Conservation (phyloP, 108 stramenopile species). For the Pseudonitzschia multistriata region DNA sequence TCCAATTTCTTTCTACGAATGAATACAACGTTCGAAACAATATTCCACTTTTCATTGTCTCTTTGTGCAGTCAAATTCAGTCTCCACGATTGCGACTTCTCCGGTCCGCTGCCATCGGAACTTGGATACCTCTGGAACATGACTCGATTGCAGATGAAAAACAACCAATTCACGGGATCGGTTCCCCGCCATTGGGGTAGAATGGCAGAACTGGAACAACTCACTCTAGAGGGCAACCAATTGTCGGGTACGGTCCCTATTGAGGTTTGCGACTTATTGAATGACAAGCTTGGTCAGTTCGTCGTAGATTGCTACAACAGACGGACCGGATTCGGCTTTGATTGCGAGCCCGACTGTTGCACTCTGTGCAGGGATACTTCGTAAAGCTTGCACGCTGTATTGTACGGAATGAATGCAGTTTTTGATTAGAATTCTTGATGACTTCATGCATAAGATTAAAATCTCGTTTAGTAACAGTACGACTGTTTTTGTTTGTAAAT, state of each 20-base stretch:
- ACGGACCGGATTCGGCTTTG: slow-evolving; percentile 21
- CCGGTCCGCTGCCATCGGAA: slow-evolving; percentile 47
- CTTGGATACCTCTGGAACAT: slow-evolving; percentile 51
- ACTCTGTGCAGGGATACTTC: slow-evolving; percentile 34
- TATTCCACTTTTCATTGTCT: no score
- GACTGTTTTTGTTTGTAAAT: no score
- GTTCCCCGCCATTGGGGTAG: slow-evolving; percentile 16
- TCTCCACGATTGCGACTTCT: slow-evolving; percentile 22
- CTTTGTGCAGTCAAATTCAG: slow-evolving; percentile 23
- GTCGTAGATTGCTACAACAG: slow-evolving; percentile 37
- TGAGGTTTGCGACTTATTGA: slow-evolving; percentile 30
- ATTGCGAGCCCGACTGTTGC: slow-evolving; percentile 43
- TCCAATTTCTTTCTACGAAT: no score
- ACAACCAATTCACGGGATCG: slow-evolving; percentile 14
- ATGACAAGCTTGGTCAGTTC: slow-evolving; percentile 28
- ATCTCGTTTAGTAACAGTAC: no score
- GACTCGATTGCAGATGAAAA: slow-evolving; percentile 18
- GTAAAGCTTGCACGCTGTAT: not conserved
- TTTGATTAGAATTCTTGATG: not conserved
- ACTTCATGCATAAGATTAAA: no score
- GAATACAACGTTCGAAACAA: no score
- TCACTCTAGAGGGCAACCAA: slow-evolving; percentile 47
- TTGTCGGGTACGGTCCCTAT: slow-evolving; percentile 50
- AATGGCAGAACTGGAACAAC: slow-evolving; percentile 38
- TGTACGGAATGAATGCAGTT: not conserved